These are phyloP conservation scores for Pleurotus tuber-regium DNA, from an alignment of 768 basidiomycete species.

Conservation along the genomic window DNA sequence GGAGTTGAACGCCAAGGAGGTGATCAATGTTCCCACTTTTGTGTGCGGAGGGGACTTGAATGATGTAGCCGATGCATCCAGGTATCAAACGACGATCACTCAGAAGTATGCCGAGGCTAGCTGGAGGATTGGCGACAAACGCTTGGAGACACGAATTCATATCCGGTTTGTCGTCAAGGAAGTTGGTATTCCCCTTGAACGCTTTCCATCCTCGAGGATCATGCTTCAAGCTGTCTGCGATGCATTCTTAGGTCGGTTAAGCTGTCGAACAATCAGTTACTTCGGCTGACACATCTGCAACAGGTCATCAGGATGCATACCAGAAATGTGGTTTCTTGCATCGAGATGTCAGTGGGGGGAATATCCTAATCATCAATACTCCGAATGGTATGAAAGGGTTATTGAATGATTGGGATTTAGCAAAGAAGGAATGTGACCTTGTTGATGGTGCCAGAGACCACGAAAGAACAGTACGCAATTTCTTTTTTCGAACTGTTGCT, in stretches of 20 bases:
- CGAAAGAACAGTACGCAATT: conserved; percentile 18
- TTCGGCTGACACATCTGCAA: neutral
- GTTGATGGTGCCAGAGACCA: neutral
- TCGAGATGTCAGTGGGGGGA: conserved; percentile 24
- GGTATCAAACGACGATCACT: conserved; percentile 10
- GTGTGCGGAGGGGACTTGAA: conserved; percentile 20
- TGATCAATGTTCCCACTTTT: conserved; percentile 21
- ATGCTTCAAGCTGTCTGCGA: conserved; percentile 15
- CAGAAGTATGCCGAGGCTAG: conserved; percentile 9
- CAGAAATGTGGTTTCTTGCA: conserved; percentile 17
- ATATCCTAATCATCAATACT: conserved; percentile 19
- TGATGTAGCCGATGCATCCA: no score
- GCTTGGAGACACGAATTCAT: neutral
- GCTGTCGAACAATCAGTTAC: neutral
- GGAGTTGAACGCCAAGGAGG: conserved; percentile 15
- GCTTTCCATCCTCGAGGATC: neutral
- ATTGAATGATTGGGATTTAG: conserved; percentile 26
- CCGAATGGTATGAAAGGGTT: conserved; percentile 16
- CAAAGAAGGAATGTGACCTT: neutral
- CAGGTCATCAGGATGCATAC: conserved; percentile 23
- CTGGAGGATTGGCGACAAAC: conserved; percentile 10
- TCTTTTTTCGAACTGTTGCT: neutral
- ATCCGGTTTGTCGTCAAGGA: neutral
- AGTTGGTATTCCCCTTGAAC: neutral
- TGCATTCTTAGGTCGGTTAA: conserved; percentile 15